Base-by-base conservation (phyloP, 2,329 filamentous ascomycete genomes). In the Clarireedia monteithiana region DNA sequence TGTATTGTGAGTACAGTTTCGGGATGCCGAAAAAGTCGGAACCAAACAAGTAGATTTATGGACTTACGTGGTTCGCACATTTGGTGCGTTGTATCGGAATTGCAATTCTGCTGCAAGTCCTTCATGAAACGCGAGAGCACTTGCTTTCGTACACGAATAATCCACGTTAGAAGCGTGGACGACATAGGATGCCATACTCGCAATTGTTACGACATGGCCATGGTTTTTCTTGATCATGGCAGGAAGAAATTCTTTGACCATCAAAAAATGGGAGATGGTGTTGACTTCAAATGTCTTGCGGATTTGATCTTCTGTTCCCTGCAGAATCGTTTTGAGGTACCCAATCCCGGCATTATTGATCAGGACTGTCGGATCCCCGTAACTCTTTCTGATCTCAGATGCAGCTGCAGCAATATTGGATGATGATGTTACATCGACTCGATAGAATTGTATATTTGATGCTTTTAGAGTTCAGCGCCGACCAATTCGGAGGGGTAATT, bases 241-340 rank as follows among this genome's bases (percentile, higher is more conserved):
- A 0, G 86, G 86, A 1, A 91, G 72, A 69, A 89, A 89, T 53
- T 84, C 78, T 66, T 81, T 78, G 4, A 77, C 71, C 17, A 82
- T 76, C 74, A 78, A 82, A 73, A 81, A 88, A 70, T 86, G 85
- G 2, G 83, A 75, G 47, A 89, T 69, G 0, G 82, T 74, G 71
- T 90, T 90, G 63, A 90, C 83, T 58, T 84, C 82, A 68, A 89
- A 88, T 47, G 83, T 85, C 62, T 82, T 78, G 45, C 79, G 79
- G 58, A 86, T 76, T 60, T 82, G 77, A 7, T 71, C 72, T 53
- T 83, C 79, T 3, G 75, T 75, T 24, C 75, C 69, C 27, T 77
- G 75, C 36, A 89, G 74, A 58, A 90, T 77, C 3, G 78, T 77
- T 59, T 78, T 78, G 58, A 81, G 81, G 56, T 75, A 75, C 27